Evolutionary conservation across 306 rosid genomes (phyloP).

Genomic region (Cucumis melo): DNA sequence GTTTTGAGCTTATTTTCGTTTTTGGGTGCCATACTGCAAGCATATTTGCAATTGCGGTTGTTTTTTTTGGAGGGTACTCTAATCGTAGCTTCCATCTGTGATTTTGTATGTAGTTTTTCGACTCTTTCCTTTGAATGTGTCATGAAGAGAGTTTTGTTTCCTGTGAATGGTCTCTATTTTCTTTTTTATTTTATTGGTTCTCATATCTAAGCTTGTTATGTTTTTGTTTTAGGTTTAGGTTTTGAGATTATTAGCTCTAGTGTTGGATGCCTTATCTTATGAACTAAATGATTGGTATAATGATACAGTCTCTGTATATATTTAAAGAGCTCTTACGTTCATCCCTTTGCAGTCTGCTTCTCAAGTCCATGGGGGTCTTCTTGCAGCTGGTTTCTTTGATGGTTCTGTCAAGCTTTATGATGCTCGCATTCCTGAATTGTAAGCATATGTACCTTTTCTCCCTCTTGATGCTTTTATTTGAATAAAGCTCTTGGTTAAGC

Average conservation of each 20-base stretch:
- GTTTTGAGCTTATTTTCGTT: not conserved
- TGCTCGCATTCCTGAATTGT: conserved; percentile 72
- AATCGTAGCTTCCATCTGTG: not conserved
- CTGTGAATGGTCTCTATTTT: not conserved
- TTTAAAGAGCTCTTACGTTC: not conserved
- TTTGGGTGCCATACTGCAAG: not conserved
- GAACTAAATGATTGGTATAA: not conserved
- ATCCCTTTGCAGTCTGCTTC: conserved; percentile 64
- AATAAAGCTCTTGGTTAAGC: not conserved
- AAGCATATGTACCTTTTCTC: conserved; percentile 18
- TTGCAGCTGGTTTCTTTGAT: conserved; percentile 93
- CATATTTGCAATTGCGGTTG: not conserved
- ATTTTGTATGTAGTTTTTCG: not conserved
- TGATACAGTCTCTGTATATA: not conserved
- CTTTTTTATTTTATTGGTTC: not conserved
- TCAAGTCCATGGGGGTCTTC: conserved; percentile 85
- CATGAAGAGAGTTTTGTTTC: not conserved
- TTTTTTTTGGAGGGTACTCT: not conserved
- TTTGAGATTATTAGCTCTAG: not conserved
- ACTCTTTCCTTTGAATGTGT: not conserved
- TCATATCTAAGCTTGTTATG: not conserved
- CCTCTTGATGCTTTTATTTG: not conserved
- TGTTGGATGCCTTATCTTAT: not conserved
- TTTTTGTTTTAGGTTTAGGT: not conserved
- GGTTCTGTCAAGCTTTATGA: conserved; percentile 89